Conservation (phyloP, 805 yeast genomes). For the Nakazawaea laoshanensis region DNA sequence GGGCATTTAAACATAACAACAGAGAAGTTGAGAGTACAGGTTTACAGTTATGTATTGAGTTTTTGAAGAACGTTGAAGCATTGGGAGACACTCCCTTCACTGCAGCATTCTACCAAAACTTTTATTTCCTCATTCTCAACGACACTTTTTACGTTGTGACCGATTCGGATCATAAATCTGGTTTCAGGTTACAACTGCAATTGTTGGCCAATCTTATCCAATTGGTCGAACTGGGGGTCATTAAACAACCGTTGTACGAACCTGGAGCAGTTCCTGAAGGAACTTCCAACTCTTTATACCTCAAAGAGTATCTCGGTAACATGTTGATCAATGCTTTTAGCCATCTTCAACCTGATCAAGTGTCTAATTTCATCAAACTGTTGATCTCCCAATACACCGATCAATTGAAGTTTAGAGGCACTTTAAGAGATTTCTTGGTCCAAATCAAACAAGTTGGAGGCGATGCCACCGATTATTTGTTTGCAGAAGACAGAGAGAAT, state of each 20-base stretch:
- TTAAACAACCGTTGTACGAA: conserved; percentile 69
- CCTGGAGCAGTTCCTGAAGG: conserved; percentile 81
- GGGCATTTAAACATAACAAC: conserved; percentile 98
- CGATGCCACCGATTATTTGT: conserved; percentile 87
- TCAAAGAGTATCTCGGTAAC: conserved; percentile 74
- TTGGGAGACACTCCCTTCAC: conserved; percentile 68
- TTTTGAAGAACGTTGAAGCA: conserved; percentile 76
- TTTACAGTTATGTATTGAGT: conserved; percentile 71
- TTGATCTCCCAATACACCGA: conserved; percentile 68
- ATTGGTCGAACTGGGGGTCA: conserved; percentile 68
- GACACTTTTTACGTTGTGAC: conserved; percentile 92
- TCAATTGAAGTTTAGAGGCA: conserved; percentile 67
- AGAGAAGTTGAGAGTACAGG: conserved; percentile 96
- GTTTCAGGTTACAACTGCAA: conserved; percentile 82
- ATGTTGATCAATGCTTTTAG: conserved; percentile 88
- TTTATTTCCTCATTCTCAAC: conserved; percentile 79
- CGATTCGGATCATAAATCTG: conserved; percentile 96
- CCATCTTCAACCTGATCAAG: conserved; percentile 77
- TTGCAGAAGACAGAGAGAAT: conserved; percentile 84
- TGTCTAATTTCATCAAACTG: conserved; percentile 72
- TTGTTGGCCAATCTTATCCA: conserved; percentile 77
- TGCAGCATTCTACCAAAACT: conserved; percentile 79
- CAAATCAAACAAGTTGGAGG: conserved; percentile 96
- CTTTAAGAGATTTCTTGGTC: conserved; percentile 89
- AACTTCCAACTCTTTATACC: conserved; percentile 68